Evolutionary conservation across 208 protist genomes (phyloP).

Genomic region (Tritrichomonas foetus): DNA sequence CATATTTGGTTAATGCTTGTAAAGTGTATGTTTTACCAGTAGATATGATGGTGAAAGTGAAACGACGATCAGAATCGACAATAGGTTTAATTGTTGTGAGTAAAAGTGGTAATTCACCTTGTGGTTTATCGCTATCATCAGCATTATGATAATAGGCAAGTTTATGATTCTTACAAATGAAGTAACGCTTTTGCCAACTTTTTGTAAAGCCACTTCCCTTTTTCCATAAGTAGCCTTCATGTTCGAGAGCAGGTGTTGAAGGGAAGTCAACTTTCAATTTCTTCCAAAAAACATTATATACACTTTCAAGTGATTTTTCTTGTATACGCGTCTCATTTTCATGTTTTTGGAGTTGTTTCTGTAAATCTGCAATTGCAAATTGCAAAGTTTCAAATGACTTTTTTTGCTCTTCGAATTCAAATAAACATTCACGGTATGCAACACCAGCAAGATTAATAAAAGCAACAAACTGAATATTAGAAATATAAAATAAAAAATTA

Average conservation of each 20-base stretch:
- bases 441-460: background rate
- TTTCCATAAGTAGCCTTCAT: constrained; percentile 26
- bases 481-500: too few relatives aligned
- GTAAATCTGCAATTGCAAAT: background rate
- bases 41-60: background rate
- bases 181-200: background rate
- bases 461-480: too few relatives aligned
- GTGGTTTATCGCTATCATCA: background rate
- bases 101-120: background rate
- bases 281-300: background rate
- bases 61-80: background rate
- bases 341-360: background rate
- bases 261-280: background rate
- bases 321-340: background rate
- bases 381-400: background rate
- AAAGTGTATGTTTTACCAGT: background rate
- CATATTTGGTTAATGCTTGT: background rate
- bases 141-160: background rate
- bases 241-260: background rate
- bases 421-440: background rate
- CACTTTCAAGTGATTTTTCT: background rate
- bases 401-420: background rate
- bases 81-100: background rate
- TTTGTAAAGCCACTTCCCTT: background rate
- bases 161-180: background rate